Conservation (phyloP, 1,139 yeast species). For the Yamadazyma atlantica region DNA sequence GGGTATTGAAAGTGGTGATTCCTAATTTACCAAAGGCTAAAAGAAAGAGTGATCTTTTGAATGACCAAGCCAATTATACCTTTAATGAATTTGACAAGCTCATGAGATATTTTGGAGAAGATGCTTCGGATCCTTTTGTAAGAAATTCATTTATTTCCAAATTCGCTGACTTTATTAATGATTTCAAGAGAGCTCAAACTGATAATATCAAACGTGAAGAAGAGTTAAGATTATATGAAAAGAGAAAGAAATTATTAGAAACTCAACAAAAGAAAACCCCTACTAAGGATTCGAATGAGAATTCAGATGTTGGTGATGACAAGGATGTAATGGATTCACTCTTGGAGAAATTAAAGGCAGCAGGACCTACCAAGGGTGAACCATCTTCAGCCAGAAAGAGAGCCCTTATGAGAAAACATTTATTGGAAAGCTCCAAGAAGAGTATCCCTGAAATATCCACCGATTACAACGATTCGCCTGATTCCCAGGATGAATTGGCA, state of each 20-base stretch:
- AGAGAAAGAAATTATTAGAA: conserved; percentile 65
- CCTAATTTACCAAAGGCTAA: conserved; percentile 70
- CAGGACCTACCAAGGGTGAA: conserved; percentile 71
- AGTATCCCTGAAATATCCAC: not conserved
- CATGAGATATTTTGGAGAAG: conserved; percentile 79
- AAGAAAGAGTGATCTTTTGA: conserved; percentile 60
- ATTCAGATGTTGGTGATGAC: conserved; percentile 27
- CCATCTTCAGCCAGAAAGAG: conserved; percentile 79
- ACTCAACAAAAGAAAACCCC: conserved; percentile 26
- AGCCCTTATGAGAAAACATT: conserved; percentile 70
- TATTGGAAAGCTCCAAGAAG: conserved; percentile 40
- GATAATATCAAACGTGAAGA: conserved; percentile 82
- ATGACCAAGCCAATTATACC: conserved; percentile 63
- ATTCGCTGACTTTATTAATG: conserved; percentile 69
- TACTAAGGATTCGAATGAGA: conserved; percentile 17
- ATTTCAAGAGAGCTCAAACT: conserved; percentile 71
- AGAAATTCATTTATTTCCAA: conserved; percentile 69
- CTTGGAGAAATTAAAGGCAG: conserved; percentile 69
- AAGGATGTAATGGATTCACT: conserved; percentile 73
- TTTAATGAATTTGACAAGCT: conserved; percentile 66
- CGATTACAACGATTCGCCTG: conserved; percentile 6
- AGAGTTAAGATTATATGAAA: conserved; percentile 73
- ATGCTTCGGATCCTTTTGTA: conserved; percentile 65
- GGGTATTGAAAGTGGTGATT: conserved; percentile 58
- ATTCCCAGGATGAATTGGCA: conserved; percentile 9